Base-by-base conservation (phyloP, 2,329 filamentous ascomycete species). In the Cladosporium sp. region DNA sequence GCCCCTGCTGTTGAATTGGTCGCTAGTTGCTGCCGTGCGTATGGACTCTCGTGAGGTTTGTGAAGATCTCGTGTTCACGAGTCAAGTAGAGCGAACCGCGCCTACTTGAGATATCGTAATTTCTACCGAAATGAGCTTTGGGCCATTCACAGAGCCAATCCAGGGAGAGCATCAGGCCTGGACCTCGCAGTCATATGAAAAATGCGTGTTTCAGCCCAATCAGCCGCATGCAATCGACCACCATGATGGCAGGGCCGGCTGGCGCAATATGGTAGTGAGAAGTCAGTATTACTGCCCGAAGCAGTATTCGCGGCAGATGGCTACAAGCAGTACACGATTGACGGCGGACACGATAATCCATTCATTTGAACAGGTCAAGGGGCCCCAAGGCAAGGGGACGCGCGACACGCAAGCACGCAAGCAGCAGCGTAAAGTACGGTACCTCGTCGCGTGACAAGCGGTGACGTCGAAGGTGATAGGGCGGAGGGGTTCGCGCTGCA, bases 341-440 rank as follows among this genome's bases (percentile, higher is more conserved):
- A n/a, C n/a, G 40, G n/a, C 40, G 40, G n/a, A 46, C 40, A 46
- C 40, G 40, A 23, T 21, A 46, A 23, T 46, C n/a, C 40, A 44
- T 44, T 44, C 40, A 4, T 21, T 44, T 21, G 18, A 44, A 44
- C 40, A 10, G 40, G 40, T 44, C 40, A 10, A 44, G 40, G 40
- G 53, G n/a, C 31, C 12, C 33, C 33, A 16, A 35, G 33, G 33
- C 33, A 35, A 35, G 33, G 33, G 33, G 33, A 35, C 5, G 33
- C 23, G 18, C 56, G 56, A 59, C 37, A 59, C 56, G 56, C 56
- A 59, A 59, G 23, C 56, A 59, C 55, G 21, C 31, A 35, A 57
- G 29, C 55, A 40, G 31, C 33, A 57, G 31, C 23, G 35, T 8
- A 59, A 56, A 37, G 33, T 29, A 46, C 37, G 52, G 52, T 55